These are phyloP conservation scores for Phialemoniopsis sp. DNA, from an alignment of 2,329 filamentous ascomycete species.

Conservation along the genomic window DNA sequence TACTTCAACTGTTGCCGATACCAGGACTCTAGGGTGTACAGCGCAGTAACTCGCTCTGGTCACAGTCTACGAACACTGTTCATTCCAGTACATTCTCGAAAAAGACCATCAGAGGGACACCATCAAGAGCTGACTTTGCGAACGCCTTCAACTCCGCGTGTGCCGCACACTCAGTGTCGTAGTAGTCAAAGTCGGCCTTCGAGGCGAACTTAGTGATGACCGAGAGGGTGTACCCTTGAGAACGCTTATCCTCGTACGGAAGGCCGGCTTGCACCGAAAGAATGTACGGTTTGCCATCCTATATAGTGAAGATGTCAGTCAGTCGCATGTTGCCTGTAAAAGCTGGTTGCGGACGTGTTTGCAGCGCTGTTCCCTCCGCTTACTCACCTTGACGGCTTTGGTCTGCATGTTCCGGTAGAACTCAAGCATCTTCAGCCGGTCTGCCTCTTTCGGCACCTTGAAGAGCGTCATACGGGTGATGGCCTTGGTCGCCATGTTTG, in stretches of 20 bases:
- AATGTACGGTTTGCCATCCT: conserved; percentile 73
- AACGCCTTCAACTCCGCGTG: too few relatives aligned
- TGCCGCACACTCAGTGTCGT: too few relatives aligned
- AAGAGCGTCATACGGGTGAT: conserved; percentile 29
- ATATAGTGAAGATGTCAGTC: background rate
- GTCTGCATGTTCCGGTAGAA: conserved; percentile 25
- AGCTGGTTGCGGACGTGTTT: too few relatives aligned
- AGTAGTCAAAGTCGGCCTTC: conserved; percentile 1
- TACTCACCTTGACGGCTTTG: conserved; percentile 24
- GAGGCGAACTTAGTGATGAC: background rate
- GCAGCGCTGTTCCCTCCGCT: too few relatives aligned
- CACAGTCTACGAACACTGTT: too few relatives aligned
- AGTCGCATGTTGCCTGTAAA: conserved; percentile 1
- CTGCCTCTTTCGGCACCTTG: conserved; percentile 26
- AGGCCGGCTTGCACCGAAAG: conserved; percentile 49
- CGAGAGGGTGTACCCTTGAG: background rate
- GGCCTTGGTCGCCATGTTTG: conserved; percentile 1
- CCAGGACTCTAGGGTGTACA: too few relatives aligned
- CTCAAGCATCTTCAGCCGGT: conserved; percentile 20
- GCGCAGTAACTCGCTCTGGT: too few relatives aligned
- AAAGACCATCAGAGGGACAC: conserved; percentile 44
- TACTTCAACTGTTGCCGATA: too few relatives aligned
- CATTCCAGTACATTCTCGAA: conserved; percentile 27
- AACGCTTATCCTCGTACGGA: conserved; percentile 24
- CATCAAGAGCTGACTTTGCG: too few relatives aligned